Evolutionary conservation across 2,329 filamentous ascomycete genomes (phyloP), one percentile per base, ranked within the genome.

Genomic region (Gremmenia infestans): DNA sequence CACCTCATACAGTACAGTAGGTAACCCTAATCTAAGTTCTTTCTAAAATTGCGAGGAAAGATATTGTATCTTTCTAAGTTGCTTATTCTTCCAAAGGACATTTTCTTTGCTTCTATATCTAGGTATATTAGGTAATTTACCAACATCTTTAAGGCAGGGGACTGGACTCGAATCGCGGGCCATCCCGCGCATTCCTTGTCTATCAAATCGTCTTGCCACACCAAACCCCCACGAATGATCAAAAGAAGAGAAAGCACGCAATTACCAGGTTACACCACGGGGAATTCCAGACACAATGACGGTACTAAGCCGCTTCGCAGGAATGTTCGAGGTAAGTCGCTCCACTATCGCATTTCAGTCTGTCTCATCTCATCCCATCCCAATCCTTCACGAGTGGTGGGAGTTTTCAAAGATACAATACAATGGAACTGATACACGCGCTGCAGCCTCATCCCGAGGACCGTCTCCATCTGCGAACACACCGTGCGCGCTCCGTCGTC

Each of bases 401-500:
- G 39, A 42, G 15, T 8, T 6, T 23, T 4, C 5, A 32, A 12
- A 48, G 32, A 22, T 12, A 35, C 23, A 45, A 35, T 22, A 50
- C 28, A 23, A 48, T 48, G 45, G 49, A 52, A 28, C 43, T 57
- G 53, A 58, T 67, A 46, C 63, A 63, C 36, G 56, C 59, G 19
- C 52, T 67, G 46, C 66, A 85, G 81, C 79, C 80, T 63, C 81
- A 87, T 68, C 87, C 86, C 42, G 82, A 85, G 70, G 86, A 91
- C 70, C 81, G 82, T 60, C 89, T 95, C 70, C 88, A 83, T 61
- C 79, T 96, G 50, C 88, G 91, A 59, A 78, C 89, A 61, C 92
- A 96, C 74, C 86, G 91, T 53, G 91, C 92, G 46, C 84, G 88
- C 59, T 92, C 88, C 23, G 88, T 96, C 35, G 78, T 94, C 23